Conservation (phyloP, 768 basidiomycete species). For the Termitomyces sp. region DNA sequence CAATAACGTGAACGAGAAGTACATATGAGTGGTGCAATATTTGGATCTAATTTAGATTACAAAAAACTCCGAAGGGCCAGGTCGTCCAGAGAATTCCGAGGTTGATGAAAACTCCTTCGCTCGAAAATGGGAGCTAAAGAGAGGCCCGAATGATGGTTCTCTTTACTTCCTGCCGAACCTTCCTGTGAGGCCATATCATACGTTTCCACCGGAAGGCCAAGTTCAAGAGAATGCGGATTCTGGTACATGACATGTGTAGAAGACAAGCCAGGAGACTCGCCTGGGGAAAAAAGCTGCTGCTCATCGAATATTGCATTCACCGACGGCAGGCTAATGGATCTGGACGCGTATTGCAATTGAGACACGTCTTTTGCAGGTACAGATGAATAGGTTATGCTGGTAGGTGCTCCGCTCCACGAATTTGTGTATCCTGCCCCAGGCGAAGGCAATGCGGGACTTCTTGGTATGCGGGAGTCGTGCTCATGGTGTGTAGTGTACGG, state of each 20-base stretch:
- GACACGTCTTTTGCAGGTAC: background rate
- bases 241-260: background rate
- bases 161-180: constrained; percentile 18
- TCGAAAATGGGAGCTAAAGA: constrained; percentile 60
- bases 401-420: background rate
- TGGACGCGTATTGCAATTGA: background rate
- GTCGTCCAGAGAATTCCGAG: constrained; percentile 58
- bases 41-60: background rate
- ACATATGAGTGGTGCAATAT: background rate
- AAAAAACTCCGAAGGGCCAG: constrained; percentile 31
- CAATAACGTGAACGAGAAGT: background rate
- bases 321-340: constrained; percentile 5
- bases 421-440: background rate
- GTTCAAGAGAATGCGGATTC: background rate
- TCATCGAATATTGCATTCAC: constrained; percentile 10
- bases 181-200: constrained; percentile 13
- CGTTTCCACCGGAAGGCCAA: background rate
- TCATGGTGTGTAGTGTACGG: background rate
- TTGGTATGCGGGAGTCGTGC: background rate
- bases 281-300: background rate
- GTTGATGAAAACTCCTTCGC: constrained; percentile 38
- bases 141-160: constrained; percentile 21
- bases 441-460: background rate
- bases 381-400: background rate
- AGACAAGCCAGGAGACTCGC: background rate